phyloP scores from a whole-genome alignment of 1,284 basidiomycete species.

The Gymnopus androsaceus region DNA sequence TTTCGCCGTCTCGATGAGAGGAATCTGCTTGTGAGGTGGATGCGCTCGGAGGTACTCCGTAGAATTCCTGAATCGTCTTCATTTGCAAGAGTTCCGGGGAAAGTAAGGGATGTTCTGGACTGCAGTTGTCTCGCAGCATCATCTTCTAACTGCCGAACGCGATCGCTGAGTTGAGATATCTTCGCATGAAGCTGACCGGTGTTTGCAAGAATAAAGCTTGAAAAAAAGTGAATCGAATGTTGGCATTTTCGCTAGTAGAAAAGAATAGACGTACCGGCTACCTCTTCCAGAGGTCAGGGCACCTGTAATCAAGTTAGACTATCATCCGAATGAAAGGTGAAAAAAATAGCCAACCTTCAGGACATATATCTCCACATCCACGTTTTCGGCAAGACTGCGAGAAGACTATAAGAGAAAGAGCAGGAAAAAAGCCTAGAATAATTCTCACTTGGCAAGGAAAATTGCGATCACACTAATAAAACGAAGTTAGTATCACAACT shows the following conservation, averaged over 20 bases:
- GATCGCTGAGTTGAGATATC: slow-evolving; percentile 57
- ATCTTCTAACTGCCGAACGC: slow-evolving; percentile 61
- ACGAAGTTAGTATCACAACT: slow-evolving; percentile 18
- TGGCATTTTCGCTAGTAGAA: neutral
- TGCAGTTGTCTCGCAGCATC: slow-evolving; percentile 44
- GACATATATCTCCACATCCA: slow-evolving; percentile 62
- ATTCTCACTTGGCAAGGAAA: slow-evolving; percentile 53
- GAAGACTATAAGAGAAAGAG: slow-evolving; percentile 3
- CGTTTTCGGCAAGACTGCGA: slow-evolving; percentile 58
- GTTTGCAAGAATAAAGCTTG: slow-evolving; percentile 62
- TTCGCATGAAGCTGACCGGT: slow-evolving; percentile 66
- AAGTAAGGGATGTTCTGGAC: slow-evolving; percentile 55
- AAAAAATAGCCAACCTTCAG: slow-evolving; percentile 43
- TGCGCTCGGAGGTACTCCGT: slow-evolving; percentile 30
- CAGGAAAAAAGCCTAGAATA: slow-evolving; percentile 11
- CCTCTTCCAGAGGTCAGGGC: slow-evolving; percentile 51
- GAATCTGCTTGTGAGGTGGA: slow-evolving; percentile 18
- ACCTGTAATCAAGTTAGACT: slow-evolving; percentile 30
- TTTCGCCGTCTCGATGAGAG: slow-evolving; percentile 24
- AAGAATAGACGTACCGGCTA: slow-evolving; percentile 39
- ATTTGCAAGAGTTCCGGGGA: slow-evolving; percentile 44
- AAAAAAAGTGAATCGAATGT: no score
- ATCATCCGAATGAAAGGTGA: slow-evolving; percentile 8
- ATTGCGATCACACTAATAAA: slow-evolving; percentile 54
- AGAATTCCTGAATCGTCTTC: slow-evolving; percentile 54